Evolutionary conservation across 768 basidiomycete species (phyloP), one percentile per base, ranked within the genome.

Genomic region (Chalciporus chontae): DNA sequence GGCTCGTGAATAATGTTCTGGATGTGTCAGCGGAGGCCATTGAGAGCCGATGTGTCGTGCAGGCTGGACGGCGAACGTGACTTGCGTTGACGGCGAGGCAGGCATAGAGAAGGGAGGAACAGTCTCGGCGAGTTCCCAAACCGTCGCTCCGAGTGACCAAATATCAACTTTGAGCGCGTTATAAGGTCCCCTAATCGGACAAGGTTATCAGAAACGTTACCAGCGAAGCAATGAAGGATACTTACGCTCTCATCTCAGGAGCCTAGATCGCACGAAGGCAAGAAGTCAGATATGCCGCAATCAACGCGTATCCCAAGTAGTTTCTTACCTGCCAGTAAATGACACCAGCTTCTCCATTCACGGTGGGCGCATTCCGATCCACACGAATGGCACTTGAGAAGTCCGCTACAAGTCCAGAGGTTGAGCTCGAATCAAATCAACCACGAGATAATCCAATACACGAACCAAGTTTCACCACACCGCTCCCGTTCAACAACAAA

Each of bases 91-190:
- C 2, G 64, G 62, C 6, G 64, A 64, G 15, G 55, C 51, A 17
- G 62, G 57, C 40, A 80, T 76, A 4, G 77, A 73, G 61, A 90
- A 91, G 0, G 89, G 89, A 5, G 89, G 89, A 45, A 79, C 73
- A 6, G 82, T 79, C 61, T 91, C 78, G 1, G 85, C 85, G 68
- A 87, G 76, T 61, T 91, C 89, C 89, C 89, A 90, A 0, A 87
- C 76, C 0, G 89, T 91, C 0, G 89, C 89, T 2, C 89, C 89
- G 6, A 90, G 71, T 0, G 87, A 89, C 87, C 87, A 91, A 0
- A 85, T 73, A 52, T 91, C 89, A 40, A 89, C 80, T 63, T 84
- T 84, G 38, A 89, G 75, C 1, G 82, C 78, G 58, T 91, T 75
- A 58, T 91, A 90, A 0, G 82, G 71, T 10, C 84, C 83, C 44